Evolutionary conservation across 805 yeast genomes (phyloP).

Genomic region (Scheffersomyces stipitis): DNA sequence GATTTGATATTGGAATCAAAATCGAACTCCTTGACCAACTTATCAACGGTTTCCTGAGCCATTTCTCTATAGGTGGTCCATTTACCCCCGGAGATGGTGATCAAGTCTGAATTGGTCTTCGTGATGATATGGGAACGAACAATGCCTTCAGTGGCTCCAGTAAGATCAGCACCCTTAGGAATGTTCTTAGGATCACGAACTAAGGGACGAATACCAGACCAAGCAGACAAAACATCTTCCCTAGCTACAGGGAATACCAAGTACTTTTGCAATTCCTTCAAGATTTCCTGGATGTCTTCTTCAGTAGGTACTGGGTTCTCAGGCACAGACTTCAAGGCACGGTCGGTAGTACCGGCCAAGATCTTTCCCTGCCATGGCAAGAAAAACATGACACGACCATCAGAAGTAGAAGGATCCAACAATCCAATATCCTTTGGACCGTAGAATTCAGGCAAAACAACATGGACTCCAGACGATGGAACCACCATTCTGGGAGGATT

Average conservation of each 20-base stretch:
- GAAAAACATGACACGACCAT: constrained; percentile 95
- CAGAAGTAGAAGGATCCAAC: constrained; percentile 87
- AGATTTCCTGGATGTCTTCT: constrained; percentile 83
- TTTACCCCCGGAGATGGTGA: constrained; percentile 94
- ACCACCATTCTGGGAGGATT: constrained; percentile 78
- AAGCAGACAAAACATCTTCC: constrained; percentile 89
- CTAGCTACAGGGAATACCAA: constrained; percentile 85
- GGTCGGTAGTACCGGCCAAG: constrained; percentile 94
- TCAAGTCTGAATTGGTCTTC: constrained; percentile 68
- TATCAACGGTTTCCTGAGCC: constrained; percentile 92
- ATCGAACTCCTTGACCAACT: constrained; percentile 52
- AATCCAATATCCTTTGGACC: constrained; percentile 86
- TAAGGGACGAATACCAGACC: constrained; percentile 96
- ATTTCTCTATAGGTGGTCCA: constrained; percentile 98
- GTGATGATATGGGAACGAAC: constrained; percentile 87
- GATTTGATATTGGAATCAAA: constrained; percentile 37
- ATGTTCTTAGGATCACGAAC: constrained; percentile 73
- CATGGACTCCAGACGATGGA: constrained; percentile 92
- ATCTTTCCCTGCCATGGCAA: constrained; percentile 98
- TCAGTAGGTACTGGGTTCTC: constrained; percentile 82
- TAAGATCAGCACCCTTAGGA: constrained; percentile 43
- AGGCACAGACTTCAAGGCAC: constrained; percentile 71
- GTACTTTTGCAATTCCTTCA: constrained; percentile 85
- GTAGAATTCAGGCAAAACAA: constrained; percentile 88
- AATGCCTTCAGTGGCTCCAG: constrained; percentile 71